phyloP scores from a whole-genome alignment of 495 filamentous ascomycete genomes.

The Penicillium steckii region DNA sequence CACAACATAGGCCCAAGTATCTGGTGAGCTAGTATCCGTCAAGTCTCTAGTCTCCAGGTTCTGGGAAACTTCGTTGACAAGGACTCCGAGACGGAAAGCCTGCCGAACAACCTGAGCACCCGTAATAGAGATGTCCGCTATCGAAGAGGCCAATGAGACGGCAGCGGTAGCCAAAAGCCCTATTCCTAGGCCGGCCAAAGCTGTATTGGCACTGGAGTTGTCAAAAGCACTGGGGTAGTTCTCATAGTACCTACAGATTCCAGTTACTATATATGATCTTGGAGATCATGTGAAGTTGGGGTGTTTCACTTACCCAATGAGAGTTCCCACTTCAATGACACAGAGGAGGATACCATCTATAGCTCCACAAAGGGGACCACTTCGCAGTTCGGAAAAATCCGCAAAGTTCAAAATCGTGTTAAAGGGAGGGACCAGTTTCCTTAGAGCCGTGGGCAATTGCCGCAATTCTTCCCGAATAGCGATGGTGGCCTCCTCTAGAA shows the following conservation, averaged over 20 bases:
- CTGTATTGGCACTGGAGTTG: too few relatives aligned
- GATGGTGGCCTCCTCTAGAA: background rate
- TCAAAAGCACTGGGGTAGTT: conserved; percentile 33
- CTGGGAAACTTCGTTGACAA: conserved; percentile 32
- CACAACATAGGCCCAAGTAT: conserved; percentile 46
- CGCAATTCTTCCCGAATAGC: background rate
- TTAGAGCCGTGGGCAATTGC: background rate
- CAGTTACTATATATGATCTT: conserved; percentile 18
- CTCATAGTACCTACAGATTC: conserved; percentile 23
- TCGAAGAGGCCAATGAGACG: conserved; percentile 33
- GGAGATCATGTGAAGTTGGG: background rate
- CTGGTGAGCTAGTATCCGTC: conserved; percentile 6
- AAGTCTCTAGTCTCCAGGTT: conserved; percentile 30
- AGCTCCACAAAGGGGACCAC: background rate
- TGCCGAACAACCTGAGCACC: conserved; percentile 33
- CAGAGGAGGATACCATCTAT: conserved; percentile 22
- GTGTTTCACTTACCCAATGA: conserved; percentile 47
- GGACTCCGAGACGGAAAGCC: conserved; percentile 38
- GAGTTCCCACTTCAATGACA: conserved; percentile 30
- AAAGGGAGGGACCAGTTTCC: background rate
- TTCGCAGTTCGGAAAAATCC: background rate
- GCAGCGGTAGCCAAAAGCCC: conserved; percentile 38
- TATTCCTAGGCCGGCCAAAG: conserved; percentile 19
- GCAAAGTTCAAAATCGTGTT: background rate
- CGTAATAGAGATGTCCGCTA: conserved; percentile 7